These are phyloP conservation scores for Ustilago curta DNA, from an alignment of 1,284 basidiomycete species.

Conservation along the genomic window DNA sequence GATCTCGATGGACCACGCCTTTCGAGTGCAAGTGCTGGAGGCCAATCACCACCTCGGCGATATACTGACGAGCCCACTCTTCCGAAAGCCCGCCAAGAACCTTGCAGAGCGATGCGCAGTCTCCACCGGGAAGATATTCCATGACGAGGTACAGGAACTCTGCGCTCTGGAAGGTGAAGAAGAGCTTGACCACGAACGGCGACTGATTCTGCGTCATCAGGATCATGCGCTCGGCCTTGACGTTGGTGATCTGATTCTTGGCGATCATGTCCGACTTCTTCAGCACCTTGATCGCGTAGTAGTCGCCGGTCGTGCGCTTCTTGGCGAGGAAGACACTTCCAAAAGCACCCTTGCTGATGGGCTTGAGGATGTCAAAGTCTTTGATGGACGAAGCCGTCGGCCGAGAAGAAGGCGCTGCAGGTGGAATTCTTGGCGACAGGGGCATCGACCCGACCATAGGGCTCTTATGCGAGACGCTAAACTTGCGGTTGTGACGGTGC, in stretches of 20 bases:
- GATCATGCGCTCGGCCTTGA: constrained; percentile 99
- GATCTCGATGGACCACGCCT: constrained; percentile 96
- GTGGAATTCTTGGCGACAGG: constrained; percentile 87
- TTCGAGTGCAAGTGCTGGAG: constrained; percentile 93
- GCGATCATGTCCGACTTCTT: constrained; percentile 99
- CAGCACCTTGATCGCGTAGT: constrained; percentile 98
- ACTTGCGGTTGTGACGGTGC: constrained; percentile 42
- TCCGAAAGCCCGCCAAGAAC: constrained; percentile 91
- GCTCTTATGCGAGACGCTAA: constrained; percentile 53
- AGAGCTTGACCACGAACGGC: constrained; percentile 78
- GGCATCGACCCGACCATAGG: constrained; percentile 64
- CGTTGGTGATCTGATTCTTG: constrained; percentile 99
- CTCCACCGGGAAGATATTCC: constrained; percentile 81
- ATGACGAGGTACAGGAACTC: constrained; percentile 72
- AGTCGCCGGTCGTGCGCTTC: constrained; percentile 97
- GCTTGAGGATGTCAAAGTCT: constrained; percentile 99
- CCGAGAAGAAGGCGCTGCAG: constrained; percentile 80
- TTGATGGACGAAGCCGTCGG: constrained; percentile 92
- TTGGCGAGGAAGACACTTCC: constrained; percentile 98
- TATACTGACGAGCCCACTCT: constrained; percentile 95
- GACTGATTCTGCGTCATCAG: constrained; percentile 99
- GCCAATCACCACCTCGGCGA: constrained; percentile 94
- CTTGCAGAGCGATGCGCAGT: constrained; percentile 96
- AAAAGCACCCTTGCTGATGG: constrained; percentile 96
- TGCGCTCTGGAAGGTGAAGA: constrained; percentile 71